Base-by-base conservation (phyloP, 1,139 yeast species). In the Diutina neorugosa region DNA sequence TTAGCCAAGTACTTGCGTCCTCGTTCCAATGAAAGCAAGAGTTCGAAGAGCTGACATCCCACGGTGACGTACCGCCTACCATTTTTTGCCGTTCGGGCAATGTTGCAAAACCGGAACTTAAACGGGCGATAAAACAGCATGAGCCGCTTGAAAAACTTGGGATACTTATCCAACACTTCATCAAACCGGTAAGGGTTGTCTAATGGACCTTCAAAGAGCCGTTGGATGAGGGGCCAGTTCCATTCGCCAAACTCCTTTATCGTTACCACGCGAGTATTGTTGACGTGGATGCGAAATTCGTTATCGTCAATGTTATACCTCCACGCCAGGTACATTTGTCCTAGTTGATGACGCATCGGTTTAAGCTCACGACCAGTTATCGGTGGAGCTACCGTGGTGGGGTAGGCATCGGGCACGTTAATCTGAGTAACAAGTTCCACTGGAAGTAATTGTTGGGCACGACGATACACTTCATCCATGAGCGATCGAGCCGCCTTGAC, bases 61-160 rank as follows among this genome's bases (percentile, higher is more conserved):
- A 85, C 82, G 52, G 73, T 77, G 27, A 86, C 77, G 58, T 84
- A 87, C 56, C 76, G 72, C 51, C 76, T 71, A 58, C 80, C 73
- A 55, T 76, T 74, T 53, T 79, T 71, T 2, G 37, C 21, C 16
- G 56, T 46, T n/a, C 51, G 46, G 4, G 57, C 55, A 12, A 69
- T 73, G 18, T 79, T 79, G 11, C 96, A 84, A 65, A 89, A 93
- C 55, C 96, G 70, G 62, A 84, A 83, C 65, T 93, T 90, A 68
- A 91, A 86, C 0, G 99, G 98, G 52, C 98, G 75, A 64, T 84
- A 93, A 64, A 93, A 94, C 2, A 96, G 86, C 61, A 91, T 68
- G 37, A 93, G 66, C 54, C 97, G 71, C 62, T 93, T 91, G 65
- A 91, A 76, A 61, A 93, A 89, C 62, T 90, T 91, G 0, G 98